Evolutionary conservation across 306 rosid genomes (phyloP), one percentile per base, ranked within the genome.

Genomic region (Cajanus cajan): DNA sequence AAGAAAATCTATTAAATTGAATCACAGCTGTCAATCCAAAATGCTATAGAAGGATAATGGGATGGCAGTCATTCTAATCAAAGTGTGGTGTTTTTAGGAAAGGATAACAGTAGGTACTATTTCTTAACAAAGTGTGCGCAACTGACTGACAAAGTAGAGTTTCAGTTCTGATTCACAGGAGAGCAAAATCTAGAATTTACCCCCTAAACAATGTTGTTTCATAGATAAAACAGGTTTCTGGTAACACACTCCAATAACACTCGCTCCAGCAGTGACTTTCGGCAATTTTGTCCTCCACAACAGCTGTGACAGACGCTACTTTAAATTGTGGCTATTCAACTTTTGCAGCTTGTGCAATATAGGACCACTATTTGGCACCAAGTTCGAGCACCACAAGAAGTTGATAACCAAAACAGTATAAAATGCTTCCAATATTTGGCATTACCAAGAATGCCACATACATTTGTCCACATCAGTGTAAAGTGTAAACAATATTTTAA

Each of bases 341-440:
- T 11, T 24, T 11, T 11, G 64, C 2, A 24, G 64, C 36, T 11
- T 57, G 64, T 11, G 34, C 31, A 24, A 57, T 57, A 12, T 57
- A 12, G 36, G 5, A n/a, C 3, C 18, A 57, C 4, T 24, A 57
- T 10, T 24, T 55, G 14, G 31, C 14, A 54, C 14, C 64, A 45
- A 34, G 70, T 37, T 75, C 28, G 39, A 36, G 62, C 69, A 70
- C 52, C 63, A 40, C 45, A 75, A 62, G 58, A 82, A 58, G 41
- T 64, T 66, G 76, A n/a, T 15, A 58, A 41, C 65, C 45, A 41
- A 58, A 37, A 45, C 15, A 15, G 18, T 7, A 55, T 64, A 71
- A 65, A 71, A 62, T 10, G 37, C 9, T 12, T 15, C 16, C 18
- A 51, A 1, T 28, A 28, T 28, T 28, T 4, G 43, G 22, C 70